Conservation (phyloP, 768 basidiomycete genomes). For the Candolleomyces eurysporus region DNA sequence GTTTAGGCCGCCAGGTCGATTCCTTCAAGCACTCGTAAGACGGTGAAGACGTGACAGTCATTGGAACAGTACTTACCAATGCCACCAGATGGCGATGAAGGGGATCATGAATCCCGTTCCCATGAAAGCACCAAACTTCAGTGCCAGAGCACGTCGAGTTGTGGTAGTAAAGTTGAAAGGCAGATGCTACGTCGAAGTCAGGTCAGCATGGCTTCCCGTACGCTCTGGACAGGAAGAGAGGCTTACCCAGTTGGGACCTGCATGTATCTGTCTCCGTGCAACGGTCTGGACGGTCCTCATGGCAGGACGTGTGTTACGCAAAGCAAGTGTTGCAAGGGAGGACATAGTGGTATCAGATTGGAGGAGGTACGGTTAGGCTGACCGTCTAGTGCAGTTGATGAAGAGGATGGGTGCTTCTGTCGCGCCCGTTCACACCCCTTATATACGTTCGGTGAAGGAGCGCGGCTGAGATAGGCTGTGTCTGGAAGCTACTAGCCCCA, state of each 20-base stretch:
- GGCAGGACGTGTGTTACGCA: background rate
- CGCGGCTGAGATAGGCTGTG: background rate
- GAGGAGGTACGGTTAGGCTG: background rate
- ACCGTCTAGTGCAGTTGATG: no score
- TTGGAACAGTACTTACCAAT: background rate
- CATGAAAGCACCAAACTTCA: conserved; percentile 22
- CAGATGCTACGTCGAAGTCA: background rate
- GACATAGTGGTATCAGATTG: conserved; percentile 1
- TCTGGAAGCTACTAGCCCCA: conserved; percentile 1
- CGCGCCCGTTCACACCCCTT: background rate
- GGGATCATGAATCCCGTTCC: conserved; percentile 26
- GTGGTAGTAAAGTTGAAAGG: conserved; percentile 17
- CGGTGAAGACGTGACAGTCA: background rate
- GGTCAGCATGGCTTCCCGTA: no score
- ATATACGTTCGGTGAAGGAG: background rate
- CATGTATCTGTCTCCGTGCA: background rate
- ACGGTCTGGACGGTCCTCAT: background rate
- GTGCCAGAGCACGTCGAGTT: conserved; percentile 20
- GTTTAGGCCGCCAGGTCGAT: conserved; percentile 9
- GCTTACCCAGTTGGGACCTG: conserved; percentile 8
- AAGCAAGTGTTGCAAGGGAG: background rate
- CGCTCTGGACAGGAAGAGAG: background rate
- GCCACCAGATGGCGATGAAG: conserved; percentile 27
- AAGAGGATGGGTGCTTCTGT: background rate
- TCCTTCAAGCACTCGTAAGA: background rate